Conservation (phyloP, 2,329 filamentous ascomycete genomes). For the Aspergillus floridensis region DNA sequence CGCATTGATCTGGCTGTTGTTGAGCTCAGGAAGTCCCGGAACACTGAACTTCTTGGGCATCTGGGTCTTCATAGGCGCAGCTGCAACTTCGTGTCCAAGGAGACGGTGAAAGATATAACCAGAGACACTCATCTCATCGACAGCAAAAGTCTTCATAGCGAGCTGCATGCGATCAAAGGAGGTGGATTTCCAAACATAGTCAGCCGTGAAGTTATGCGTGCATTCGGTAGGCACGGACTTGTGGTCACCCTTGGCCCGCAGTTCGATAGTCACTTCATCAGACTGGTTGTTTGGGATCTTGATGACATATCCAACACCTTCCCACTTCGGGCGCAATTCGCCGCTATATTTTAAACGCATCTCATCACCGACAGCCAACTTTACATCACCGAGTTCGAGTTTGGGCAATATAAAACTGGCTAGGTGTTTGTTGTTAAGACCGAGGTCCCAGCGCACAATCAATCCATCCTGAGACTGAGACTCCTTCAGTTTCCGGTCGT, state of each 20-base stretch:
- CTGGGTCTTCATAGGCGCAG: slow-evolving; percentile 91
- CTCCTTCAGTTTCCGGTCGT: slow-evolving; percentile 98
- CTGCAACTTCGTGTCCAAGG: slow-evolving; percentile 89
- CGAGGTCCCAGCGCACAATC: slow-evolving; percentile 89
- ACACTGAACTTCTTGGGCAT: slow-evolving; percentile 97
- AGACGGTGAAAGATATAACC: slow-evolving; percentile 98
- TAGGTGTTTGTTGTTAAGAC: slow-evolving; percentile 94
- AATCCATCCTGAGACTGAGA: slow-evolving; percentile 96
- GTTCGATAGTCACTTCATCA: slow-evolving; percentile 91
- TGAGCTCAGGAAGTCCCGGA: slow-evolving; percentile 88
- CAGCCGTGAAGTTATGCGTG: slow-evolving; percentile 95
- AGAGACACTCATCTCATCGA: slow-evolving; percentile 97
- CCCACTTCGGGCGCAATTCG: slow-evolving; percentile 87
- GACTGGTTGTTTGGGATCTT: slow-evolving; percentile 99
- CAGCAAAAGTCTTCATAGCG: slow-evolving; percentile 98
- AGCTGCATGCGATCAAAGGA: slow-evolving; percentile 99
- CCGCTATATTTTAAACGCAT: slow-evolving; percentile 98
- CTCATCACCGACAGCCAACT: slow-evolving; percentile 94
- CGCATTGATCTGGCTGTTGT: slow-evolving; percentile 91
- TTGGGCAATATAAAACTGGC: slow-evolving; percentile 95
- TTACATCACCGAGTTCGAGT: slow-evolving; percentile 95
- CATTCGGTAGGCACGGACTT: slow-evolving; percentile 95
- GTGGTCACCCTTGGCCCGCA: slow-evolving; percentile 91
- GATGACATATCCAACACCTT: slow-evolving; percentile 97
- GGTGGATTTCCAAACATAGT: slow-evolving; percentile 99